Base-by-base conservation (phyloP, 2,329 filamentous ascomycete genomes). In the Chrysoporthe cubensis region DNA sequence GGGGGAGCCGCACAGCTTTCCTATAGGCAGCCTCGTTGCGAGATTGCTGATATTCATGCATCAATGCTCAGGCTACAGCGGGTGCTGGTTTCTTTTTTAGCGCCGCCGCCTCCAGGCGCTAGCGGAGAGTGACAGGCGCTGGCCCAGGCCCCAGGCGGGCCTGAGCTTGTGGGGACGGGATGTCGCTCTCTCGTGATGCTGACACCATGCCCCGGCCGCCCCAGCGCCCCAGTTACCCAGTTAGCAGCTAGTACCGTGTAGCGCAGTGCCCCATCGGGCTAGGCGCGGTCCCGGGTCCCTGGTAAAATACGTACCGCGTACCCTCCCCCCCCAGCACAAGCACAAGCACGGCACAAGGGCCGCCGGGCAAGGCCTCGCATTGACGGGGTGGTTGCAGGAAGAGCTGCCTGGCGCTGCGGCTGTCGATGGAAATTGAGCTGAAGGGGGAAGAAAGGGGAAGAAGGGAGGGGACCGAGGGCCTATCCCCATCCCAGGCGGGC, bases 41-140 rank as follows among this genome's bases (percentile, higher is more conserved):
- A 67, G 62, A 67, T 69, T 67, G 65, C 65, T 61, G 52, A 67
- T 60, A 32, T 65, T 69, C 62, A 69, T 69, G 68, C 68, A 69
- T 69, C 52, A 62, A 69, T 67, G 65, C 68, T 59, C 43, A 16
- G 57, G 57, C 18, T 42, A 26, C n/a, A 21, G 14, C 21, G 9
- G 43, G 21, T n/a, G 18, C n/a, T 46, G 42, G 42, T 54, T 54
- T 54, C 26, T 34, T 54, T 21, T 54, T 54, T 54, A 54, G 50
- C 50, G 50, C 50, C 32, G 21, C 32, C 26, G 50, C 50, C 32
- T 54, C 50, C 21, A 7, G 50, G 13, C 26, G 21, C 26, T 54
- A 54, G 14, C 32, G 13, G 50, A 16, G 2, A 26, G 13, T 54
- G 50, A 54, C 50, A 54, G 50, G 26, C 50, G 50, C 32, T 21